These are phyloP conservation scores for Raphanus sativus DNA, from an alignment of 345 rosid species.

Conservation along the genomic window DNA sequence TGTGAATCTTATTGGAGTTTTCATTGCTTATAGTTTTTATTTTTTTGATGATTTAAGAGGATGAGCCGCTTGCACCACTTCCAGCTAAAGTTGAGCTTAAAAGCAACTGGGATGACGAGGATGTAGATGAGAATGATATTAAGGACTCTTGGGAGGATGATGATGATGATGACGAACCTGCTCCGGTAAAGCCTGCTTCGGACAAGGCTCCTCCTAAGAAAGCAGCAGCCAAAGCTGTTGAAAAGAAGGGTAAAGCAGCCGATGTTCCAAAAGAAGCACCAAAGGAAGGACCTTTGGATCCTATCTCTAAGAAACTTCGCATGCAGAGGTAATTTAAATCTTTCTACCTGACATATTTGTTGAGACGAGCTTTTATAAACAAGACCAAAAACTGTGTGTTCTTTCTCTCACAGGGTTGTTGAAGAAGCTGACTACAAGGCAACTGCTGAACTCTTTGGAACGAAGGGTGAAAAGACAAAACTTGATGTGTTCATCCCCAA, in stretches of 20 bases:
- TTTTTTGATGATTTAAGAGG: slow-evolving; percentile 51
- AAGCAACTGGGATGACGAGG: slow-evolving; percentile 92
- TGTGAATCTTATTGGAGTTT: background rate
- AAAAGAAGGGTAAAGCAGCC: slow-evolving; percentile 56
- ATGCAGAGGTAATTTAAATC: slow-evolving; percentile 55
- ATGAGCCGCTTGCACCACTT: slow-evolving; percentile 61
- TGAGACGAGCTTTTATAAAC: background rate
- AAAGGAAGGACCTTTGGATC: slow-evolving; percentile 57
- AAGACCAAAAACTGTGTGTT: background rate
- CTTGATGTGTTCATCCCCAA: slow-evolving; percentile 82
- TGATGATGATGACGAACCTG: slow-evolving; percentile 56
- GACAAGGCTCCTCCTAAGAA: slow-evolving; percentile 49
- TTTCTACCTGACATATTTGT: background rate
- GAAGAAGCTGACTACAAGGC: slow-evolving; percentile 89
- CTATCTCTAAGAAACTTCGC: slow-evolving; percentile 69
- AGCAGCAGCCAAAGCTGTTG: slow-evolving; percentile 47
- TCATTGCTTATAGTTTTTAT: background rate
- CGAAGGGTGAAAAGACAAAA: slow-evolving; percentile 56
- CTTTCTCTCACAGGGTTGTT: slow-evolving; percentile 57
- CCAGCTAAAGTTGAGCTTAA: slow-evolving; percentile 49
- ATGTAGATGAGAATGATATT: slow-evolving; percentile 76
- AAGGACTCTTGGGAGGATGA: slow-evolving; percentile 99
- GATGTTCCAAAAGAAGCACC: slow-evolving; percentile 26
- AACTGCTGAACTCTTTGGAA: slow-evolving; percentile 70
- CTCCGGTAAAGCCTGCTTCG: slow-evolving; percentile 61